phyloP scores from a whole-genome alignment of 2,329 filamentous ascomycete genomes.

The Volutella citrinella region DNA sequence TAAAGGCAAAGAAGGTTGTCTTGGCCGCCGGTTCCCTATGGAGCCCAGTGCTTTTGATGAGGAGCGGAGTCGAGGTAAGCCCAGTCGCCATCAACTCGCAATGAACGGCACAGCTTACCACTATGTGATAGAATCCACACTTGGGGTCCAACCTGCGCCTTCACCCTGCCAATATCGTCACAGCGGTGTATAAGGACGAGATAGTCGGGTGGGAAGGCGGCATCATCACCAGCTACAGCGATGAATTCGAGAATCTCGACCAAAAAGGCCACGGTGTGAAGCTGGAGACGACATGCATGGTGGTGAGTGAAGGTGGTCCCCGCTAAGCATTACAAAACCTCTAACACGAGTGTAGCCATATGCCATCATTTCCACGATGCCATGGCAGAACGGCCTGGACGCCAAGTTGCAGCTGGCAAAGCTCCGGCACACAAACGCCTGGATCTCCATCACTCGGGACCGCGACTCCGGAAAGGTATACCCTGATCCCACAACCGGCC shows the following conservation, averaged over 20 bases:
- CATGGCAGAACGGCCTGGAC: slow-evolving; percentile 66
- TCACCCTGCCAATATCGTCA: slow-evolving; percentile 65
- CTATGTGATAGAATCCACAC: slow-evolving; percentile 62
- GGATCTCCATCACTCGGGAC: slow-evolving; percentile 74
- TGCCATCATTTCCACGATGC: slow-evolving; percentile 57
- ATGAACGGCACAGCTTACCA: no score
- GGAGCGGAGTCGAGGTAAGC: slow-evolving; percentile 69
- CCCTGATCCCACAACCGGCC: slow-evolving; percentile 64
- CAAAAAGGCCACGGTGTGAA: slow-evolving; percentile 77
- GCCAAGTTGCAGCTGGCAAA: slow-evolving; percentile 70
- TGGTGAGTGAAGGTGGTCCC: slow-evolving; percentile 37
- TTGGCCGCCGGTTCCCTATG: slow-evolving; percentile 74
- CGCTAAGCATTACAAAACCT: slow-evolving; percentile 5
- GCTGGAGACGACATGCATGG: slow-evolving; percentile 73
- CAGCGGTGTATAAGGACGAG: slow-evolving; percentile 66
- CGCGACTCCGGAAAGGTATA: slow-evolving; percentile 73
- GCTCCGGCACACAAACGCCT: slow-evolving; percentile 66
- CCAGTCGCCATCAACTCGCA: no score
- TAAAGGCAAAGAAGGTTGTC: slow-evolving; percentile 79
- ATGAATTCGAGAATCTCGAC: slow-evolving; percentile 78
- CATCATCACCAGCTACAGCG: slow-evolving; percentile 76
- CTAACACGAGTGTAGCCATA: slow-evolving; percentile 51
- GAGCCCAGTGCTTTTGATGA: slow-evolving; percentile 71
- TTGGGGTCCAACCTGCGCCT: slow-evolving; percentile 80
- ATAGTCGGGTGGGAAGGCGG: slow-evolving; percentile 69